These are phyloP conservation scores for Hemileccinum rubropunctum DNA, from an alignment of 768 basidiomycete species.

Conservation along the genomic window DNA sequence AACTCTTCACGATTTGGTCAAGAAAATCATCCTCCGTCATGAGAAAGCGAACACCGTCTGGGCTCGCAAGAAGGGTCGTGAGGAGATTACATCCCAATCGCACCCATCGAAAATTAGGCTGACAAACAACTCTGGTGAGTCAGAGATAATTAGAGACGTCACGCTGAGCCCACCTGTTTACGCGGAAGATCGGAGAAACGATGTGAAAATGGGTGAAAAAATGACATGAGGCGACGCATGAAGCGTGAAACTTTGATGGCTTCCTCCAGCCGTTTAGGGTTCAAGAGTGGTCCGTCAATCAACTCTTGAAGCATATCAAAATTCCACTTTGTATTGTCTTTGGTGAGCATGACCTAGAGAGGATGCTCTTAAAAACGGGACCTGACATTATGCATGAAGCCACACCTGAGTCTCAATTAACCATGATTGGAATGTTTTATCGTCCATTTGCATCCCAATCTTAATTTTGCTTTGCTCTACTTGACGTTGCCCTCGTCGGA, in stretches of 20 bases:
- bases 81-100: slow-evolving; percentile 79
- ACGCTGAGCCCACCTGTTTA: slow-evolving; percentile 47
- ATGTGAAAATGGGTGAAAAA: slow-evolving; percentile 88
- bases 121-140: neutral
- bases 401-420: slow-evolving; percentile 84
- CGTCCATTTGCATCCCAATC: slow-evolving; percentile 93
- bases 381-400: neutral
- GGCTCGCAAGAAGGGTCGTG: slow-evolving; percentile 75
- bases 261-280: slow-evolving; percentile 91
- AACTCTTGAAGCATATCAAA: slow-evolving; percentile 86
- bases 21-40: slow-evolving; percentile 81
- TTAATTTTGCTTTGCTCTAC: slow-evolving; percentile 89
- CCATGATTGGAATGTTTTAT: slow-evolving; percentile 80
- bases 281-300: slow-evolving; percentile 88
- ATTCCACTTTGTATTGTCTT: slow-evolving; percentile 91
- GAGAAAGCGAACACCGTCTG: slow-evolving; percentile 84
- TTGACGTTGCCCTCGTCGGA: slow-evolving; percentile 84
- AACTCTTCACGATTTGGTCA: slow-evolving; percentile 77
- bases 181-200: slow-evolving; percentile 82
- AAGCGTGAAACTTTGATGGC: slow-evolving; percentile 89
- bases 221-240: slow-evolving; percentile 85
- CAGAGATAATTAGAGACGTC: neutral
- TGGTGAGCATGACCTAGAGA: slow-evolving; percentile 74
- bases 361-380: slow-evolving; percentile 1
- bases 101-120: slow-evolving; percentile 86